Percentiles rank a stretch among this genome's conserved stretches.
Evolutionary conservation across 345 rosid genomes (phyloP).

Genomic region (Citrus maxima): DNA sequence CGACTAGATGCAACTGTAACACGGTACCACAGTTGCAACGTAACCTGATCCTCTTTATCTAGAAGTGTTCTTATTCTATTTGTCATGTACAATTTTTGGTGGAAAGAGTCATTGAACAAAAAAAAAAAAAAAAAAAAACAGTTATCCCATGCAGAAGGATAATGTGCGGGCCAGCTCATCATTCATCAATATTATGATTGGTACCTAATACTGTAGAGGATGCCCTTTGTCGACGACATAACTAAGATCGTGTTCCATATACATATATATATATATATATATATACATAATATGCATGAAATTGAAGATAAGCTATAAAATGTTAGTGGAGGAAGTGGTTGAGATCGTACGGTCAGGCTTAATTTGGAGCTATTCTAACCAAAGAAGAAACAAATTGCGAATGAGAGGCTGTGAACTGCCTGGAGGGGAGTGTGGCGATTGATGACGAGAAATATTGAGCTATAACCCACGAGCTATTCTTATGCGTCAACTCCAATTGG

Average conservation of each 20-base stretch:
- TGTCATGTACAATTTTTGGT: no score
- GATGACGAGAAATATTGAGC: not conserved
- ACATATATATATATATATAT: no score
- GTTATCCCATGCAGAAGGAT: no score
- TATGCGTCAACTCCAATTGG: not conserved
- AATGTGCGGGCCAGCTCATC: not conserved
- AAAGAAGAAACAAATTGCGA: not conserved
- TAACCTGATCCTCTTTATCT: no score
- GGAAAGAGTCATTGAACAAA: no score
- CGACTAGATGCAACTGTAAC: fast-evolving
- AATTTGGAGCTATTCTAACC: not conserved
- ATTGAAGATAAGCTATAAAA: not conserved
- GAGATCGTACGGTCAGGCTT: not conserved
- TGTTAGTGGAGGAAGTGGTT: not conserved
- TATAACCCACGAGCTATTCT: not conserved
- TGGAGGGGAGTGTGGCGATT: not conserved
- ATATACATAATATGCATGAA: not conserved
- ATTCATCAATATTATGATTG: no score
- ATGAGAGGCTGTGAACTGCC: conserved; percentile 3
- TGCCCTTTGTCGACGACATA: not conserved
- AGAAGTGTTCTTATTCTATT: no score
- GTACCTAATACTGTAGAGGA: not conserved
- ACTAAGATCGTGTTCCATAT: not conserved
- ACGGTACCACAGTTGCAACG: no score
- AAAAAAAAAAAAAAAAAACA: no score